These are phyloP conservation scores for Solanum aculeatissimum DNA, from an alignment of 305 asterid genomes.

Conservation along the genomic window DNA sequence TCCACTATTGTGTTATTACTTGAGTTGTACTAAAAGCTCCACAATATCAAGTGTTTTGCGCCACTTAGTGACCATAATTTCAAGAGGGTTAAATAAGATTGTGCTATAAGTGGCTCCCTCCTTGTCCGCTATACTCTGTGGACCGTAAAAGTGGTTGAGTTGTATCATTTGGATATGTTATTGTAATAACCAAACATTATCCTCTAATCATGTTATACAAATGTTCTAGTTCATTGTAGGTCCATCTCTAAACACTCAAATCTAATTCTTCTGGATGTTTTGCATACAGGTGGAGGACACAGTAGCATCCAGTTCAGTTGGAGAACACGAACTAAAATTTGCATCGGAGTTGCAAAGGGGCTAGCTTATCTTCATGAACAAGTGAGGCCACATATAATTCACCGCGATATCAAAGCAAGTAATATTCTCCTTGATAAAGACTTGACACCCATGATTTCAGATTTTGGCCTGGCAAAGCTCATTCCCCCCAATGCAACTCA, in stretches of 20 bases:
- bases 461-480: conserved; percentile 94
- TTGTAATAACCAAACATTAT: background rate
- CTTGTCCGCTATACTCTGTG: background rate
- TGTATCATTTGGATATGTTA: background rate
- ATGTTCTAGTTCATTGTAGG: background rate
- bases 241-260: background rate
- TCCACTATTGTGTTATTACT: background rate
- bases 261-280: background rate
- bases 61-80: background rate
- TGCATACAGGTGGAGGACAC: conserved; percentile 37
- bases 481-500: conserved; percentile 77
- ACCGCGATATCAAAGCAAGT: conserved; percentile 96
- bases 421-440: conserved; percentile 81
- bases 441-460: conserved; percentile 79
- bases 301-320: conserved; percentile 45
- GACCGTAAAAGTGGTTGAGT: background rate
- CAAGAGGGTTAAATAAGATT: background rate
- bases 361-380: conserved; percentile 92
- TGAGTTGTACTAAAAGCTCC: background rate
- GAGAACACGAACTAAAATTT: conserved; percentile 52
- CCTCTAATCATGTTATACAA: background rate
- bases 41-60: background rate
- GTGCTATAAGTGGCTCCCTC: background rate
- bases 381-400: conserved; percentile 74
- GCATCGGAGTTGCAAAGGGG: conserved; percentile 75